Conservation (phyloP, 768 basidiomycete genomes). For the Pleurotus tuber-regium region DNA sequence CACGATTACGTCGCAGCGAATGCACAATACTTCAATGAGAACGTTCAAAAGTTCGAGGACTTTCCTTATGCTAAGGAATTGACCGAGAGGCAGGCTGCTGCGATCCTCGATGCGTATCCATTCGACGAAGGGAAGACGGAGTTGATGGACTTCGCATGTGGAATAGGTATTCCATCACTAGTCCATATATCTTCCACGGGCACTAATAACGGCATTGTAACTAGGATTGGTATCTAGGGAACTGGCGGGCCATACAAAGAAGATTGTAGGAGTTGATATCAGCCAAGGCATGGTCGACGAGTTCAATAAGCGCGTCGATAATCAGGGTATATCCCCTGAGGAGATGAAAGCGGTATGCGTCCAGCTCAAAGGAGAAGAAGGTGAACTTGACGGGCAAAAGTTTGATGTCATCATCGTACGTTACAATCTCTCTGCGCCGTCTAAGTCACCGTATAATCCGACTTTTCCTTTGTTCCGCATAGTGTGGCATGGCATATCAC, state of each 20-base stretch:
- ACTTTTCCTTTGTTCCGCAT: neutral
- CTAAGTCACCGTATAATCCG: neutral
- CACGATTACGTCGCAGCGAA: conserved; percentile 33
- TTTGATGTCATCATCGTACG: conserved; percentile 76
- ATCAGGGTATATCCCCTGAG: conserved; percentile 61
- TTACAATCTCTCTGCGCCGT: conserved; percentile 8
- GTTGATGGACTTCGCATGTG: conserved; percentile 76
- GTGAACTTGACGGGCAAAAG: conserved; percentile 46
- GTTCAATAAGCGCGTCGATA: conserved; percentile 54
- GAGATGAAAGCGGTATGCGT: conserved; percentile 65
- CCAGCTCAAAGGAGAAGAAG: conserved; percentile 44
- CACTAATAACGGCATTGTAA: neutral
- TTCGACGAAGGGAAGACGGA: conserved; percentile 57
- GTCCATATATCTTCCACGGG: neutral
- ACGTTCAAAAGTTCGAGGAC: conserved; percentile 17
- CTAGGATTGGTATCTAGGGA: conserved; percentile 63
- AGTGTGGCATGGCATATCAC: conserved; percentile 68
- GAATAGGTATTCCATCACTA: conserved; percentile 61
- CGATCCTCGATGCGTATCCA: conserved; percentile 35
- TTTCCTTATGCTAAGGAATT: conserved; percentile 20
- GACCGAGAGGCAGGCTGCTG: conserved; percentile 32
- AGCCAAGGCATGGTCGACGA: conserved; percentile 67
- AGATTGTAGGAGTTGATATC: conserved; percentile 73
- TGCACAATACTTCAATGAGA: conserved; percentile 32
- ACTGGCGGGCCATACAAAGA: conserved; percentile 57